Evolutionary conservation across 768 basidiomycete genomes (phyloP).

Genomic region (Boletus tylopilopsis): DNA sequence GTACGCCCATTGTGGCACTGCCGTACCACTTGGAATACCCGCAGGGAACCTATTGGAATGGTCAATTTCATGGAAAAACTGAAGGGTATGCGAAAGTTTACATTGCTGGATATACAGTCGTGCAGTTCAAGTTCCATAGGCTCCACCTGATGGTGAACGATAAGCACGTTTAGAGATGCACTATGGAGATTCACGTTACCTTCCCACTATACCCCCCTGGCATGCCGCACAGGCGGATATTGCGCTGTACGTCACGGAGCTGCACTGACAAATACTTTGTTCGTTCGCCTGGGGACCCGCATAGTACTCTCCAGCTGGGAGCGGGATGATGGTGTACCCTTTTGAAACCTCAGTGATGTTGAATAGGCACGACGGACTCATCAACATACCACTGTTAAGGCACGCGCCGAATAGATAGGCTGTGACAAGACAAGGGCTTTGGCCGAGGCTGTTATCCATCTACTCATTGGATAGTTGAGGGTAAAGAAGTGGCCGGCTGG

Average conservation of each 20-base stretch:
- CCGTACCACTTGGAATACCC: slow-evolving; percentile 42
- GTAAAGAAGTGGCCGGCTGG: background rate
- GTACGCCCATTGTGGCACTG: slow-evolving; percentile 62
- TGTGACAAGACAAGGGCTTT: no score
- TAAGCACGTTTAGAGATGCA: background rate
- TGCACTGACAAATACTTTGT: slow-evolving; percentile 46
- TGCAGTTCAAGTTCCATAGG: slow-evolving; percentile 46
- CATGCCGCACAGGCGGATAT: slow-evolving; percentile 57
- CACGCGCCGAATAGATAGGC: slow-evolving; percentile 43
- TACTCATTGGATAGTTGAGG: slow-evolving; percentile 2
- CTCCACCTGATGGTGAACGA: slow-evolving; percentile 41
- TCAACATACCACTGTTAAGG: slow-evolving; percentile 39
- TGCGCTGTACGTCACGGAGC: slow-evolving; percentile 50
- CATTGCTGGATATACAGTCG: slow-evolving; percentile 30
- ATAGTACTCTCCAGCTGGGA: no score
- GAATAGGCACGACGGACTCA: no score
- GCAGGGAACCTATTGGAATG: slow-evolving; percentile 37
- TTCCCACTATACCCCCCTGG: slow-evolving; percentile 40
- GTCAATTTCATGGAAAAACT: background rate
- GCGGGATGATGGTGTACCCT: no score
- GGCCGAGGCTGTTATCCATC: slow-evolving; percentile 41
- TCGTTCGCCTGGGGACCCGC: slow-evolving; percentile 30
- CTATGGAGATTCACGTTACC: slow-evolving; percentile 21
- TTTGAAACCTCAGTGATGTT: no score
- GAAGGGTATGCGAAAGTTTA: slow-evolving; percentile 3